Percentiles rank a stretch among this genome's conserved stretches.
Conservation (phyloP, 148 eudicot genomes). For the Cornus kousa region DNA sequence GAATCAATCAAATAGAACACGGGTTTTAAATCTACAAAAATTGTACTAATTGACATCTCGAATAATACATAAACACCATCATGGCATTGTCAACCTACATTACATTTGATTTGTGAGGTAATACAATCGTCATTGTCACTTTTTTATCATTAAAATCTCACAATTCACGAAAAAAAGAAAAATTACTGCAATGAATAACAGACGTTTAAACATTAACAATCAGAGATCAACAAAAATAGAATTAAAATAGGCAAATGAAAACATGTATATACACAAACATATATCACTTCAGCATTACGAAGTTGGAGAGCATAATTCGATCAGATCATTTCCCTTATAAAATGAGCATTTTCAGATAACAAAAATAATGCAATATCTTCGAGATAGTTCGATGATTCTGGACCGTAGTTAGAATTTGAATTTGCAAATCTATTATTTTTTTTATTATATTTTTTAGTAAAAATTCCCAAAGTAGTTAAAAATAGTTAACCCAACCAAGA, state of each 20-base stretch:
- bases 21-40: background rate
- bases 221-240: background rate
- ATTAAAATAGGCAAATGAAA: background rate
- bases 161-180: background rate
- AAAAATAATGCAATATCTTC: slow-evolving; percentile 44
- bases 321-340: background rate
- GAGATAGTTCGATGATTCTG: slow-evolving; percentile 83
- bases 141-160: background rate
- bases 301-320: background rate
- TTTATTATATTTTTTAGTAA: too few relatives aligned
- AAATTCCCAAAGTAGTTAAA: too few relatives aligned
- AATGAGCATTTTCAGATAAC: background rate
- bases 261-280: background rate
- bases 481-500: too few relatives aligned
- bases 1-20: background rate
- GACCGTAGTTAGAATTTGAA: too few relatives aligned
- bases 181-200: background rate
- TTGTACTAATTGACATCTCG: background rate
- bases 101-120: background rate
- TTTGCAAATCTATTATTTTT: too few relatives aligned
- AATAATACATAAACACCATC: background rate
- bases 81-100: background rate
- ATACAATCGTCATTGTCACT: background rate
- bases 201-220: background rate
- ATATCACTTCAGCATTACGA: background rate